phyloP scores from a whole-genome alignment of 1,284 basidiomycete genomes.

The Pseudozyma hubeiensis region DNA sequence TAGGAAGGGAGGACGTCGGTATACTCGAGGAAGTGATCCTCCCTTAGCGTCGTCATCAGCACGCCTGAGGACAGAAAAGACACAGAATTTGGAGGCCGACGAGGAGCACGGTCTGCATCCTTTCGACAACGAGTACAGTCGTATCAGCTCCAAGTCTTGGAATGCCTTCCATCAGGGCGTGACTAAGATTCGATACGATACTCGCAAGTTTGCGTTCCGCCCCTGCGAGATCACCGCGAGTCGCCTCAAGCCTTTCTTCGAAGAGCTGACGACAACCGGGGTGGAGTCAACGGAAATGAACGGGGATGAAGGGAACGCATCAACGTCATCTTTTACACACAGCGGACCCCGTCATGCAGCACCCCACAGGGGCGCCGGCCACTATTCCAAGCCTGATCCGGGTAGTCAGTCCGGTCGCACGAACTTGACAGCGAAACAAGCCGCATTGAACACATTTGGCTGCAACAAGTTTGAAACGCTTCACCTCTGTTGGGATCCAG shows the following conservation, averaged over 20 bases:
- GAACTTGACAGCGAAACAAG: constrained; percentile 9
- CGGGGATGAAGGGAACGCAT: neutral
- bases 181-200: constrained; percentile 55
- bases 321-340: constrained; percentile 12
- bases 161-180: constrained; percentile 24
- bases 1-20: neutral
- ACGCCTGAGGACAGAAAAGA: neutral
- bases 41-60: neutral
- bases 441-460: constrained; percentile 15
- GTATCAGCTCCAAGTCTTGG: constrained; percentile 8
- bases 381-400: constrained; percentile 5
- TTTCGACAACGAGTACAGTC: constrained; percentile 18
- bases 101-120: neutral
- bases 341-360: constrained; percentile 35
- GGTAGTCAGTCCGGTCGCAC: neutral
- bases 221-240: constrained; percentile 56
- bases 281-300: neutral
- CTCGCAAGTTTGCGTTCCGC: constrained; percentile 57
- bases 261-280: constrained; percentile 28
- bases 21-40: constrained; percentile 5
- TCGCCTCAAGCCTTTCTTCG: constrained; percentile 47
- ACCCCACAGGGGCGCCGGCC: constrained; percentile 26
- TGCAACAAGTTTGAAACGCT: constrained; percentile 18
- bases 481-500: constrained; percentile 40
- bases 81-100: neutral